phyloP scores from a whole-genome alignment of 495 filamentous ascomycete species.

The Pseudotulostoma volvatum region DNA sequence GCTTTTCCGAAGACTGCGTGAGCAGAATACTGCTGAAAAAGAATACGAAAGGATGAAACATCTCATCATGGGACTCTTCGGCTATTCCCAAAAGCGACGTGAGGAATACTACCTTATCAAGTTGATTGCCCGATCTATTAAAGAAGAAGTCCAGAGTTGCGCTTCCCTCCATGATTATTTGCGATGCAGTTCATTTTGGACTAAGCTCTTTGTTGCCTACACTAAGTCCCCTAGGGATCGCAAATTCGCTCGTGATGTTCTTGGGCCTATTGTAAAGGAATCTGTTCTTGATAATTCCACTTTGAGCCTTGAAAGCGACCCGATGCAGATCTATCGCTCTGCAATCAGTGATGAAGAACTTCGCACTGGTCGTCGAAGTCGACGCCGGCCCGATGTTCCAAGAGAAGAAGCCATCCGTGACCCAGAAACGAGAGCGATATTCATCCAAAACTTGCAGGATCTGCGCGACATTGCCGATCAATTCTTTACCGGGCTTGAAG shows the following conservation, averaged over 20 bases:
- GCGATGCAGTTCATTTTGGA: conserved; percentile 85
- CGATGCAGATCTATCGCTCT: conserved; percentile 91
- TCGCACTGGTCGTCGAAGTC: conserved; percentile 69
- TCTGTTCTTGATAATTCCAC: conserved; percentile 83
- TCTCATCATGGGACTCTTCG: conserved; percentile 91
- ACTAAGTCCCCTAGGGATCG: conserved; percentile 82
- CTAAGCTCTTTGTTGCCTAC: conserved; percentile 70
- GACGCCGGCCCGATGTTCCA: conserved; percentile 60
- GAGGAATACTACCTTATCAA: conserved; percentile 97
- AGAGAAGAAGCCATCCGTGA: conserved; percentile 88
- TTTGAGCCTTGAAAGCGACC: conserved; percentile 89
- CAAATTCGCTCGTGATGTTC: conserved; percentile 73
- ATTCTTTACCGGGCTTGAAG: conserved; percentile 66
- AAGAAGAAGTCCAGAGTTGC: conserved; percentile 71
- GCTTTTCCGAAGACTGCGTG: conserved; percentile 68
- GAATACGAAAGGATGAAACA: conserved; percentile 84
- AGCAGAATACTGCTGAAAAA: conserved; percentile 75
- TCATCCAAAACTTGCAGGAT: conserved; percentile 85
- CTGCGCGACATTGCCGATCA: conserved; percentile 86
- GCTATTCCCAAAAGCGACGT: conserved; percentile 87
- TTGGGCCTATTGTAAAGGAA: conserved; percentile 68
- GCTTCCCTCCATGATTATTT: conserved; percentile 66
- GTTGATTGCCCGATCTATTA: conserved; percentile 63
- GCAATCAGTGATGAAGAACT: conserved; percentile 95
- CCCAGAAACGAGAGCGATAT: conserved; percentile 74